A percentile compares a stretch with the other conserved stretches of the same genome.
These are phyloP conservation scores for Colletotrichum sojae DNA, from an alignment of 2,329 filamentous ascomycete genomes.

Conservation along the genomic window DNA sequence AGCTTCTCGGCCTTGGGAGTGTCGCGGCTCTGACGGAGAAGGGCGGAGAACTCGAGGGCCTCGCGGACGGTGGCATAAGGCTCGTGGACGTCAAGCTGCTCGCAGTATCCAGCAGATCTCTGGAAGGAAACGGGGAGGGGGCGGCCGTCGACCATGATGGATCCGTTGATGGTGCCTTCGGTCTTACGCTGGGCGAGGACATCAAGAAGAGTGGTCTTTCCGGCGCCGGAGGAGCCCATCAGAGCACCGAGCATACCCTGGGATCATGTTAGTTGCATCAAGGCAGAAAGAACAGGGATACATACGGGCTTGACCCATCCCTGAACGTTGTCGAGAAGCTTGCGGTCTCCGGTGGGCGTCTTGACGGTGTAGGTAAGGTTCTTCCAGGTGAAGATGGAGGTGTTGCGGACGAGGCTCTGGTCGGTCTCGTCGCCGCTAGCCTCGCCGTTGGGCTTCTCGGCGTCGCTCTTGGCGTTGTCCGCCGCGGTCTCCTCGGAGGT, in stretches of 20 bases:
- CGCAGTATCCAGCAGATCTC: constrained; percentile 83
- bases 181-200: constrained; percentile 85
- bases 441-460: constrained; percentile 39
- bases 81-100: constrained; percentile 86
- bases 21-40: constrained; percentile 78
- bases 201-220: constrained; percentile 89
- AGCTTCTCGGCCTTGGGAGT: constrained; percentile 78
- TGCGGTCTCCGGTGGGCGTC: constrained; percentile 71
- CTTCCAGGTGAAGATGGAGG: constrained; percentile 81
- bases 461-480: constrained; percentile 52
- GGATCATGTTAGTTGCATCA: not conserved
- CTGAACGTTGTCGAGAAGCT: constrained; percentile 83
- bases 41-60: constrained; percentile 80
- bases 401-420: constrained; percentile 69
- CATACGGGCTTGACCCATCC: constrained; percentile 83
- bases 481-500: constrained; percentile 18
- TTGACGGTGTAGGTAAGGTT: constrained; percentile 79
- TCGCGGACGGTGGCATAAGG: constrained; percentile 82
- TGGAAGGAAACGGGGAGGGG: constrained; percentile 82
- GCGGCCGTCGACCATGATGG: constrained; percentile 82
- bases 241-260: constrained; percentile 79
- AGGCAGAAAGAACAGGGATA: rapidly evolving
- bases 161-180: constrained; percentile 81
- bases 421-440: constrained; percentile 48
- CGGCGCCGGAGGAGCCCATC: constrained; percentile 87